Base-by-base conservation (phyloP, 805 yeast species). In the Metschnikowia cerradonensis region DNA sequence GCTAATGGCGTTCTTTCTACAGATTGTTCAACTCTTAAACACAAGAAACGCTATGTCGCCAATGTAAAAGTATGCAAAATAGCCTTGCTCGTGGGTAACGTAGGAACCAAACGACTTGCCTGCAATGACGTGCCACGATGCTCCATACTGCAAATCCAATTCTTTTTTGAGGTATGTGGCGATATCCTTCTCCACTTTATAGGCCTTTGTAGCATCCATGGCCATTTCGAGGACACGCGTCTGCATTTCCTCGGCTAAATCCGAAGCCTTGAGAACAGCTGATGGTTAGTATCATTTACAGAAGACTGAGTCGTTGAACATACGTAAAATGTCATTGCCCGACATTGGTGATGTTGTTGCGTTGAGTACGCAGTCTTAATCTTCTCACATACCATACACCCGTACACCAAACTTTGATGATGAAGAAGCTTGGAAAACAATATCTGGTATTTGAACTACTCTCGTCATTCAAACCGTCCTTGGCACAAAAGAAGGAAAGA, bases 51-150 rank as follows among this genome's bases (percentile, higher is more conserved):
- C 94, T 48, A 78, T 68, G 39, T 81, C 80, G 34, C 83, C 91
- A 56, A 85, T 74, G 68, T 86, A 87, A 61, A 82, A 85, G 61
- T 88, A 87, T 11, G 82, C 72, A 60, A 88, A 88, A 59, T 74
- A 76, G 1, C 90, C 91, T 57, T 81, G 81, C 66, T 86, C 88
- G 62, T 88, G 94, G 11, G 91, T 84, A 17, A 88, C 90, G 63
- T 83, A 86, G 45, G 86, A 79, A 3, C 94, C 92, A 67, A 87
- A 88, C 59, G 83, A 83, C 65, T 81, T 84, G 10, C 94, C 95
- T 48, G 86, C 90, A 45, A 88, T 77, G 2, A 85, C 88, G 64
- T 88, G 92, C 95, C 94, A 88, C 37, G 88, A 80, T 30, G 82
- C 78, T 0, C 91, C 92, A 52, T 75, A 79, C 42, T 73, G 66